Conservation (phyloP, 139 green algal species). For the Monoraphidium neglectum region DNA sequence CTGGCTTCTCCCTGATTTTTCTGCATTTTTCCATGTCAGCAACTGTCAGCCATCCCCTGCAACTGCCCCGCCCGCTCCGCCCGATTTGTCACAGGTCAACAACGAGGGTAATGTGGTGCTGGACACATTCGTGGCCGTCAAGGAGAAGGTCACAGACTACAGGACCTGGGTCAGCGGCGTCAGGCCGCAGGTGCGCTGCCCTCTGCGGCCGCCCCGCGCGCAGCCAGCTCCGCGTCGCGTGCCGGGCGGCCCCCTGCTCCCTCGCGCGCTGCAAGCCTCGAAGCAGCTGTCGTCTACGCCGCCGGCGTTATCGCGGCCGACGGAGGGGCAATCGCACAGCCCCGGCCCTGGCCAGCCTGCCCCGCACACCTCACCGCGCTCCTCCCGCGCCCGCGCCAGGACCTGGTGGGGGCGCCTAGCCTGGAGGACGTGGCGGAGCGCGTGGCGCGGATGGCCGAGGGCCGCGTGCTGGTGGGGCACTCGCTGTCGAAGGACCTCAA, state of each 20-base stretch:
- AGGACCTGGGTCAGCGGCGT: slow-evolving; percentile 64
- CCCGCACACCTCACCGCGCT: neutral
- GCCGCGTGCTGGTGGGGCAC: slow-evolving; percentile 86
- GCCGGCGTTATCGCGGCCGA: too few relatives aligned
- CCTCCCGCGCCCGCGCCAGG: neutral
- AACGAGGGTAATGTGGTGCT: slow-evolving; percentile 74
- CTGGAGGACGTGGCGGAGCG: slow-evolving; percentile 53
- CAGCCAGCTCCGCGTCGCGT: too few relatives aligned
- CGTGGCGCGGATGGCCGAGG: slow-evolving; percentile 57
- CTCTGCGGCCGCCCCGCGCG: too few relatives aligned
- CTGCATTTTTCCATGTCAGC: too few relatives aligned
- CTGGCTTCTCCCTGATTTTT: too few relatives aligned
- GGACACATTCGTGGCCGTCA: slow-evolving; percentile 71
- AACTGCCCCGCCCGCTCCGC: too few relatives aligned
- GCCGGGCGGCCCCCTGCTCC: too few relatives aligned
- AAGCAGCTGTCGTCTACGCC: too few relatives aligned
- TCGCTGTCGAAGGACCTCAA: slow-evolving; percentile 85
- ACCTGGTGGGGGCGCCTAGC: slow-evolving; percentile 52
- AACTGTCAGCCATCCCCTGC: too few relatives aligned
- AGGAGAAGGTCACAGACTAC: slow-evolving; percentile 85
- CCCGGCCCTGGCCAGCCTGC: neutral
- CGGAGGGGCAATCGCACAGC: neutral
- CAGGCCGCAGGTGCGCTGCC: slow-evolving; percentile 16
- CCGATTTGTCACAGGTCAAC: too few relatives aligned
- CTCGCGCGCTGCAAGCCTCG: too few relatives aligned